These are phyloP conservation scores for Cystofilobasidium ferigula DNA, from an alignment of 768 basidiomycete genomes.

Conservation along the genomic window DNA sequence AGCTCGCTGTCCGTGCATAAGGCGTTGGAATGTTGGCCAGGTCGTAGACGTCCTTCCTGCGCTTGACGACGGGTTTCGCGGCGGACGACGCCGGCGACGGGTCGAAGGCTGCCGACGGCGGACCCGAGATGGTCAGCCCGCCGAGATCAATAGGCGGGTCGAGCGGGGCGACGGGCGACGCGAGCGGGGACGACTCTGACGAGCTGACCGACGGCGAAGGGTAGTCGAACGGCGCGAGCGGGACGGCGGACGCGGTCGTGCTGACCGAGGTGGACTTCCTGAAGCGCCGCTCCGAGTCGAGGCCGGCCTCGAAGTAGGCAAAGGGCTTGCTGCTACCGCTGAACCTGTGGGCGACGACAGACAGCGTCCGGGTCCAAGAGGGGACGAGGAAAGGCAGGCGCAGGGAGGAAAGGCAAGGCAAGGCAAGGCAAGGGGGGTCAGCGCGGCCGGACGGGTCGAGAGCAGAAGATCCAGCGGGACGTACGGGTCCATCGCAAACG, in stretches of 20 bases:
- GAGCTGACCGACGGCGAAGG: background rate
- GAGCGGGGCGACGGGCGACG: background rate
- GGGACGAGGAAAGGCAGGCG: background rate
- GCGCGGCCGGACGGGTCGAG: background rate
- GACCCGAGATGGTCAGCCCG: background rate
- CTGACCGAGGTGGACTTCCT: background rate
- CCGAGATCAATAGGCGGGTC: background rate
- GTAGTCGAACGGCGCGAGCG: background rate
- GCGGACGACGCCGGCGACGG: background rate
- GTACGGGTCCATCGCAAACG: background rate
- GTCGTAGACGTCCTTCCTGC: background rate
- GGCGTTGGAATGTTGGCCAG: background rate
- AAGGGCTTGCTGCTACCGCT: background rate
- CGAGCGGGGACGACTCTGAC: background rate
- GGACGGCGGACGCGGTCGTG: background rate
- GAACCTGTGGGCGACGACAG: background rate
- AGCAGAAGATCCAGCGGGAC: background rate
- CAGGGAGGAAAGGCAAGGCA: background rate
- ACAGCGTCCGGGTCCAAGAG: too few species aligned
- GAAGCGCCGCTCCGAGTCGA: slow-evolving; percentile 6
- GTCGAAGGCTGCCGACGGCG: background rate
- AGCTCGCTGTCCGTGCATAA: background rate
- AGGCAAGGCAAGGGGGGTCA: background rate
- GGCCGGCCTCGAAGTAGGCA: background rate
- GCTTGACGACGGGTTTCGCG: background rate